Evolutionary conservation across 352 stramenopile genomes (phyloP), one percentile per base, ranked within the genome.

Genomic region (Globisporangium abappressorium): DNA sequence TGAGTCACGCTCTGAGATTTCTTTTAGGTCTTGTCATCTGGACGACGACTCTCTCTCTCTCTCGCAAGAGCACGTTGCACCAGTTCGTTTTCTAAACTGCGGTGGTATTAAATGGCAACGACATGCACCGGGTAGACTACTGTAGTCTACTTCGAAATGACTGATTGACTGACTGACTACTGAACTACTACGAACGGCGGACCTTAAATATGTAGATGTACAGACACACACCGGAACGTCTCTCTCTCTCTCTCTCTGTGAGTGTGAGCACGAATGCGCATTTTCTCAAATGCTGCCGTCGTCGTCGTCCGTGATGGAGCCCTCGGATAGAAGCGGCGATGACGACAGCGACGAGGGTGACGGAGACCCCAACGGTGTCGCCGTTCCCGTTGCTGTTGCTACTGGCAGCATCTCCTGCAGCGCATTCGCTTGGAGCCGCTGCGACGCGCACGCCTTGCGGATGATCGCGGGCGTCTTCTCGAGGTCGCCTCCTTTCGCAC

Each of bases 271-370:
- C 7, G 34, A 9, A 41, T 12, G 7, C n/a, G 47, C 51, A 38
- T 28, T 41, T 59, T 59, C 30, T 70, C 56, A 70, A 26, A 70
- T 61, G 34, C 47, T 70, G n/a, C 65, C 57, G 26, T 68, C 54
- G 34, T 54, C 54, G 12, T 57, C 65, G 20, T 66, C 63, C n/a
- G 63, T 57, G 26, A 30, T 47, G 3, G 65, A 70, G 15, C 24
- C 26, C 4, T 70, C 65, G 1, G 65, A 70, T 14, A 9, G 20
- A 14, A 51, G 33, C 24, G 11, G 33, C 15, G 58, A 55, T 24
- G 24, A 20, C 24, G 58, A 20, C 24, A 51, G 41, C 8, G n/a
- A 41, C 1, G 58, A 43, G 14, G 58, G 28, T 2, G 30, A 28
- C 9, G 24, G 11, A 3, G 55, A n/a, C 12, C 20, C 9, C 28